Evolutionary conservation across 768 basidiomycete genomes (phyloP).

Genomic region (Leccinellum rugosiceps): DNA sequence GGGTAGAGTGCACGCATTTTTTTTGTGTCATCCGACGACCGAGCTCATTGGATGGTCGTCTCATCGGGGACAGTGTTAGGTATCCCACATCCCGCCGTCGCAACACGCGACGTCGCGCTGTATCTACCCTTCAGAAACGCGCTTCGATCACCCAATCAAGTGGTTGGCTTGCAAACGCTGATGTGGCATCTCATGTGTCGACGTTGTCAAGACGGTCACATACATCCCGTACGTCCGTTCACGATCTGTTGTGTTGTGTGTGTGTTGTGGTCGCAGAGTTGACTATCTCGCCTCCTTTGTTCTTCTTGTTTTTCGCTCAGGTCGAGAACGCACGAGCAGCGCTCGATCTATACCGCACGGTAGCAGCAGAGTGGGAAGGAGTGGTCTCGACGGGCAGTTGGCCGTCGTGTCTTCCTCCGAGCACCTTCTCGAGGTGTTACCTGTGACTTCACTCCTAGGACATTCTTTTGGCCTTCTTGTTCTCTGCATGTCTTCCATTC

Average conservation of each 20-base stretch:
- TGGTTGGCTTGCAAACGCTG: conserved; percentile 73
- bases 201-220: conserved; percentile 67
- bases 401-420: conserved; percentile 75
- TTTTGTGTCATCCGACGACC: background rate
- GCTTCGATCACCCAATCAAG: conserved; percentile 60
- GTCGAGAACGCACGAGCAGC: conserved; percentile 72
- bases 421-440: conserved; percentile 79
- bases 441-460: conserved; percentile 33
- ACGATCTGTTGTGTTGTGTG: no score
- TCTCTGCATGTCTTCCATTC: background rate
- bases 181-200: conserved; percentile 82
- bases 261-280: background rate
- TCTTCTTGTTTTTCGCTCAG: conserved; percentile 34
- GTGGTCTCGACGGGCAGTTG: conserved; percentile 59
- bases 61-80: conserved; percentile 55
- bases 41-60: conserved; percentile 13
- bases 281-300: background rate
- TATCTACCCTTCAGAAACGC: conserved; percentile 79
- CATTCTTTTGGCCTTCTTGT: conserved; percentile 16
- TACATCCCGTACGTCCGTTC: conserved; percentile 60
- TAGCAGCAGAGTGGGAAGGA: conserved; percentile 63
- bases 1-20: conserved; percentile 39
- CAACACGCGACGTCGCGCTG: conserved; percentile 76
- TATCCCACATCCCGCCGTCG: conserved; percentile 73
- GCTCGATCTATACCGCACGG: conserved; percentile 52